Evolutionary conservation across 208 protist species (phyloP), one percentile per base, ranked within the genome.

Genomic region (Trypanosoma avium): DNA sequence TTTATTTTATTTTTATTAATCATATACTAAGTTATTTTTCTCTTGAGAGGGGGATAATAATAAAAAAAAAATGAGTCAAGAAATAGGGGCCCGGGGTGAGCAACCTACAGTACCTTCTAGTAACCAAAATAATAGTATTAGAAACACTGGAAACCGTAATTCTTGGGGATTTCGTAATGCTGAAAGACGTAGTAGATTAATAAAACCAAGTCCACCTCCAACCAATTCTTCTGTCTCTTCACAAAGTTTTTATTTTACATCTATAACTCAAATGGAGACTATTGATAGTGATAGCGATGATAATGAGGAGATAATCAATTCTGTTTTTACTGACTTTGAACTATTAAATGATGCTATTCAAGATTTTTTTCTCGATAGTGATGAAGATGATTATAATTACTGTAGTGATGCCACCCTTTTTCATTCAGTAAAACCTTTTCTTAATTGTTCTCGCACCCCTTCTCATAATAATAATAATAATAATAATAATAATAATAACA

Each of bases 271-370:
- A 9, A n/a, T 38, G 22, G 32, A 32, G 36, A 15, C 33, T 38
- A 10, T 48, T 5, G 43, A 15, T 32, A 17, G 12, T 8, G 5
- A 36, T 26, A 19, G 15, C 10, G 50, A 40, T 40, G 30, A 48
- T 13, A 27, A 9, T 13, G 53, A 36, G 38, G 72, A 67, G 8
- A 69, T 67, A 40, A 77, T 52, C 45, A 76, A 76, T 42, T 90
- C 84, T 12, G 79, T 83, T 29, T 79, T 79, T 53, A 89, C 81
- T 21, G 81, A 87, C 30, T 84, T 76, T 71, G 79, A 90, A 42
- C 63, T 87, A 13, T 57, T 90, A 10, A 90, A 90, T 36, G 84
- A 90, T 43, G 66, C 69, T 26, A 90, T 93, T 69, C 79, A 93
- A 59, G 73, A 84, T 12, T 79, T 80, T 30, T 45, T 93, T 21